Base-by-base conservation (phyloP, 371 early-diverging fungal species). In the Phascolomyces articulosus region DNA sequence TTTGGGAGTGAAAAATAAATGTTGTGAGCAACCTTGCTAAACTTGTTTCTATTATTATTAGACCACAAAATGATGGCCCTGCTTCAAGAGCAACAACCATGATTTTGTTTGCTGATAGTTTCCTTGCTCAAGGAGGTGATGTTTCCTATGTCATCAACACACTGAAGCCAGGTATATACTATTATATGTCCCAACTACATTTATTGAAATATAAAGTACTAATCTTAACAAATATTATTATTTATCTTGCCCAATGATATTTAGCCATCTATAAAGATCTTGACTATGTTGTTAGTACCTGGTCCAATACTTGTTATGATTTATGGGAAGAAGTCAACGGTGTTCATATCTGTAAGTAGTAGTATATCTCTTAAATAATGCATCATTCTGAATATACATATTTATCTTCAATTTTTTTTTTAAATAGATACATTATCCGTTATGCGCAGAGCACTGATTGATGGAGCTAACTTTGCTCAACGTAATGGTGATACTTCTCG, bases 41-140 rank as follows among this genome's bases (percentile, higher is more conserved):
- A 9, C 38, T 9, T 13, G 13, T 38, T 38, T 13, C 6, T 38
- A 9, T 38, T 9, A 9, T 6, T 13, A 38, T 38, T 31, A 21
- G 65, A 27, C 93, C 93, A 29, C 95, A 95, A 72, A 89, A 90
- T 65, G 95, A 95, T 68, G 94, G 93, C 0, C 95, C 95, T 27
- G 94, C 93, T 7, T 83, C 91, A 20, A 85, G 95, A 3, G 91
- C 88, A 0, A 68, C 72, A 2, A 65, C 85, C 18, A 57, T 90
- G 21, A 78, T 85, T 0, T 40, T 64, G 18, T 88, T 85, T 63
- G 83, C 83, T 2, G 31, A 76, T 2, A 62, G 70, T 48, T 78
- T 67, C 41, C 55, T 58, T 31, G 53, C 60, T 41, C 53, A 60
- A 31, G 64, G 64, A 10, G 57, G 58, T 40, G 58, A 58, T 55